Base-by-base conservation (phyloP, 805 yeast species). In the Hanseniaspora lindneri region DNA sequence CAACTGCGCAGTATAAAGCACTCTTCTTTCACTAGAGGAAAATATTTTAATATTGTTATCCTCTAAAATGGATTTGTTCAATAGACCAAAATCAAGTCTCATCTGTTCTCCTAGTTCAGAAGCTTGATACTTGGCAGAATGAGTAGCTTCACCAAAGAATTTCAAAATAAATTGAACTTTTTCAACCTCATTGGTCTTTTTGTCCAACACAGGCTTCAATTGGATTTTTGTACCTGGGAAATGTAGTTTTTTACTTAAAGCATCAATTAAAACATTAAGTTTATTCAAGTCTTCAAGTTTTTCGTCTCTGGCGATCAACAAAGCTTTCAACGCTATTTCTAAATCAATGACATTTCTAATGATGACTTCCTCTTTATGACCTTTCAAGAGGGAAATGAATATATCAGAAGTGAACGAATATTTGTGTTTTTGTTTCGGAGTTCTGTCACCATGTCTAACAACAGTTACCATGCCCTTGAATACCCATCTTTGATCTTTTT, bases 111-210 rank as follows among this genome's bases (percentile, higher is more conserved):
- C 99, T 17, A 92, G 76, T 64, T 92, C 99, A 25, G 80, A 75
- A 1, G 96, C 94, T 66, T 92, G 99, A 62, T 86, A 83, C 54
- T 80, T 76, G 2, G 97, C 96, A 10, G 96, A 87, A 63, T 92
- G 99, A 1, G 99, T 92, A 5, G 98, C 96, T 64, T 92, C 99
- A 54, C 99, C 99, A 57, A 98, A 98, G 98, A 98, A 92, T 63
- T 92, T 92, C 57, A 92, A 70, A 53, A 92, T 94, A 54, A 92
- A 79, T 64, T 92, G 98, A 21, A 89, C 96, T 61, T 92, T 92
- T 55, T 89, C 96, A 19, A 92, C 92, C 23, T 43, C 46, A 29
- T 80, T 78, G 32, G 75, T 79, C 34, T 75, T 79, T 13, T 70
- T 66, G 56, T 74, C 73, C 49, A 88, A 60, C 3, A 89, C 79